These are phyloP conservation scores for Aspergillus brunneoviolaceus DNA, from an alignment of 2,329 filamentous ascomycete species.

Conservation along the genomic window DNA sequence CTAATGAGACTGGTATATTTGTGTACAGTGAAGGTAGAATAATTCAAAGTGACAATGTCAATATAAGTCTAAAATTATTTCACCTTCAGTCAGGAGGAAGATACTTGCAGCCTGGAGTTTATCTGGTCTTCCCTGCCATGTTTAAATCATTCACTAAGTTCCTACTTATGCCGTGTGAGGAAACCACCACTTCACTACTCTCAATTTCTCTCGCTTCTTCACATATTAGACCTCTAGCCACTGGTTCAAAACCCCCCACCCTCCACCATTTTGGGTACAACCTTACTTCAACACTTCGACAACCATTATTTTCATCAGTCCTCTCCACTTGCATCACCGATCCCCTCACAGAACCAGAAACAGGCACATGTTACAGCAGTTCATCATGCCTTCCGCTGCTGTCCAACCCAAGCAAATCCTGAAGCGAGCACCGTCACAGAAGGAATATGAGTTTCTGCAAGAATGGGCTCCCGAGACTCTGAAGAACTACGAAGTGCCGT, in stretches of 20 bases:
- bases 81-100: too few species aligned
- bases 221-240: not conserved
- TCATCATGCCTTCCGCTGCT: conserved; percentile 3
- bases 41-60: not conserved
- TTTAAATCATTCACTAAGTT: not conserved
- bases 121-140: not conserved
- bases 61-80: not conserved
- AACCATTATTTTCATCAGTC: not conserved
- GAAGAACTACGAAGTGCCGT: not conserved
- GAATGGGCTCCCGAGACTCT: conserved; percentile 19
- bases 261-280: not conserved
- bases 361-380: not conserved
- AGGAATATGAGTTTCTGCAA: conserved; percentile 13
- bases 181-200: not conserved
- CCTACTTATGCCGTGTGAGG: not conserved
- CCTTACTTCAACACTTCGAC: not conserved
- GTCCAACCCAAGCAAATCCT: conserved; percentile 9
- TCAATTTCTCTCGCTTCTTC: not conserved
- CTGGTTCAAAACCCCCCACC: not conserved
- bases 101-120: not conserved
- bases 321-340: not conserved
- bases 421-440: conserved; percentile 13
- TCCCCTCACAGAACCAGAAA: not conserved
- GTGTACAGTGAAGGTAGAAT: not conserved
- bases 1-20: not conserved